These are phyloP conservation scores for Poteriospumella lacustris DNA, from an alignment of 108 stramenopile genomes.

Conservation along the genomic window DNA sequence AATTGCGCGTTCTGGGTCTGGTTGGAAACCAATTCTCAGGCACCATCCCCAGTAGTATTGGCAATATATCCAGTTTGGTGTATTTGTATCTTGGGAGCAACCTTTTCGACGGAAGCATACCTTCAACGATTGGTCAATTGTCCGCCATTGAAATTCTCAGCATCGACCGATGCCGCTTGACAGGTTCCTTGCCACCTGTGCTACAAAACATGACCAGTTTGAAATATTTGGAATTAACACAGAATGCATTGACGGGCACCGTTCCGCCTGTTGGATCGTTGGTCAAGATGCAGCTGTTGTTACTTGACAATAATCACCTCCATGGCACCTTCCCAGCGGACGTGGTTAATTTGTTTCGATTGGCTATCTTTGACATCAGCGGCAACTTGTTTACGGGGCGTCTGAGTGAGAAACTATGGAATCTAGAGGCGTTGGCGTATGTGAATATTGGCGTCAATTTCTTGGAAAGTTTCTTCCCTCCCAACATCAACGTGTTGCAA, in stretches of 20 bases:
- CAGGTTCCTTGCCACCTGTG: slow-evolving; percentile 5
- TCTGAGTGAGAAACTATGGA: background rate
- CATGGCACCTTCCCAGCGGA: background rate
- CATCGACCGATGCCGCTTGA: background rate
- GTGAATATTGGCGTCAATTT: background rate
- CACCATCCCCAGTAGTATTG: background rate
- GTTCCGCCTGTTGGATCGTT: background rate
- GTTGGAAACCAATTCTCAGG: background rate
- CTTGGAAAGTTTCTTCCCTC: background rate
- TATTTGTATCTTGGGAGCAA: background rate
- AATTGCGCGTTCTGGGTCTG: slow-evolving; percentile 11
- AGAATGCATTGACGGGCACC: background rate
- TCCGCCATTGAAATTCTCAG: background rate
- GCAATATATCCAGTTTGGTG: background rate
- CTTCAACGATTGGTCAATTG: background rate
- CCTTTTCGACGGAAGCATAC: background rate
- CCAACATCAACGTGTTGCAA: no score
- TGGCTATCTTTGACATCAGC: no score
- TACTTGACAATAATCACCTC: background rate
- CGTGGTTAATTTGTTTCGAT: no score
- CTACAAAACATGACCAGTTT: background rate
- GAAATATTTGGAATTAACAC: background rate
- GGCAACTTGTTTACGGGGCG: background rate
- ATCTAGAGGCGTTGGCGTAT: no score
- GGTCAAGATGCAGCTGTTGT: no score